Evolutionary conservation across 495 filamentous ascomycete species (phyloP), one percentile per base, ranked within the genome.

Genomic region (Pseudotulostoma volvatum): DNA sequence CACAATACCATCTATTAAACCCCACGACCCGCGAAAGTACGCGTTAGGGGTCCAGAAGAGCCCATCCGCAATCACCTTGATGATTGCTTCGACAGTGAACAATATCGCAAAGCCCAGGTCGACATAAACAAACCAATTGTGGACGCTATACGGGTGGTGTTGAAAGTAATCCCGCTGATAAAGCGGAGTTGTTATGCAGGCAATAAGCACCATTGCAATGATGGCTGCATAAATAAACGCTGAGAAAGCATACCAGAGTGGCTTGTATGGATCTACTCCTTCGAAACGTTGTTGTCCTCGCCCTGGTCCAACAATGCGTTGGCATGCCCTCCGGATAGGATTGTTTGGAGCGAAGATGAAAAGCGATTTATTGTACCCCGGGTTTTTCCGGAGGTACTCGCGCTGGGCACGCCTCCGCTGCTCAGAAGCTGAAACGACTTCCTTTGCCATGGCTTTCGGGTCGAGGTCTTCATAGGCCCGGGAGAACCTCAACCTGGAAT

Each of bases 21-120:
- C 90, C 90, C 90, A 99, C 0, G 87, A 88, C 44, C 90, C 81
- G 44, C 90, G 75, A 56, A 94, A 90, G 47, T 92, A 99, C 3
- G 90, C 92, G 61, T 99, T 95, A 0, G 90, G 90, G 0, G 90
- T 93, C 75, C 79, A 96, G 57, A 95, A 87, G 50, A 93, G 82
- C 14, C 90, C 90, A 63, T 99, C 90, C 0, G 90, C 90, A 43
- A 99, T 74, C 25, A 95, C 78, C 57, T 96, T 96, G 63, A 99
- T 88, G 15, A 72, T 45, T 0, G 88, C 86, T 54, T 99, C 90
- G 14, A 88, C 45, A 0, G 81, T 79, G 59, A 99, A 99, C 16
- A 96, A 52, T 7, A 76, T 60, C 15, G 88, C 88, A 55, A 99
- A 99, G 16, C 81, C 77, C 48, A 88, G 64, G 57, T 99, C 90